These are phyloP conservation scores for Microcos paniculata DNA, from an alignment of 345 rosid species.

Conservation along the genomic window DNA sequence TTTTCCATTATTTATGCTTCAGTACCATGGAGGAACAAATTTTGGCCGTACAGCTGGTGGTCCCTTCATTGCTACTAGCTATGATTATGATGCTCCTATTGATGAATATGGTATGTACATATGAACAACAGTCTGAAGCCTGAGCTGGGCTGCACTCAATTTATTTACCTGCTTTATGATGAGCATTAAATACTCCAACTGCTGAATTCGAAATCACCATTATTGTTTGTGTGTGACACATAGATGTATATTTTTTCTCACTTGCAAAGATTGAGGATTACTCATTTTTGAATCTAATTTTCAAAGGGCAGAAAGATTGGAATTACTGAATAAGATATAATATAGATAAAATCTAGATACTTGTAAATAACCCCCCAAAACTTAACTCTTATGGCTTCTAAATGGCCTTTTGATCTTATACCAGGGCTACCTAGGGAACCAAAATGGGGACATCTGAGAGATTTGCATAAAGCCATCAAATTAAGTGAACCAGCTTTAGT, in stretches of 20 bases:
- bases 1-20: neutral
- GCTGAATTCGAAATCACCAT: neutral
- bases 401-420: neutral
- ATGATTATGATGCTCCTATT: conserved; percentile 95
- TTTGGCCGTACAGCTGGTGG: conserved; percentile 95
- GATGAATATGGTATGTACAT: conserved; percentile 79
- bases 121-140: neutral
- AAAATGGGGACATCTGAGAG: conserved; percentile 90
- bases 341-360: neutral
- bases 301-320: neutral
- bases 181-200: conserved; percentile 2
- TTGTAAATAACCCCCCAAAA: neutral
- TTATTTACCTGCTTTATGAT: conserved; percentile 7
- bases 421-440: conserved; percentile 71
- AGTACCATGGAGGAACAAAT: conserved; percentile 98
- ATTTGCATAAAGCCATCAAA: conserved; percentile 82
- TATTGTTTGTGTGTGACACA: neutral
- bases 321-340: neutral
- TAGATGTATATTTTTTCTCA: neutral
- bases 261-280: neutral
- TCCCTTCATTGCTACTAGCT: conserved; percentile 91
- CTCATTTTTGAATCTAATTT: neutral
- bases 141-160: neutral
- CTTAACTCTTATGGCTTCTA: neutral
- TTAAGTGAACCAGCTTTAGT: conserved; percentile 82